Percentiles rank a stretch among this genome's conserved stretches.
phyloP scores from a whole-genome alignment of 768 basidiomycete genomes.

The Lactarius deliciosus region DNA sequence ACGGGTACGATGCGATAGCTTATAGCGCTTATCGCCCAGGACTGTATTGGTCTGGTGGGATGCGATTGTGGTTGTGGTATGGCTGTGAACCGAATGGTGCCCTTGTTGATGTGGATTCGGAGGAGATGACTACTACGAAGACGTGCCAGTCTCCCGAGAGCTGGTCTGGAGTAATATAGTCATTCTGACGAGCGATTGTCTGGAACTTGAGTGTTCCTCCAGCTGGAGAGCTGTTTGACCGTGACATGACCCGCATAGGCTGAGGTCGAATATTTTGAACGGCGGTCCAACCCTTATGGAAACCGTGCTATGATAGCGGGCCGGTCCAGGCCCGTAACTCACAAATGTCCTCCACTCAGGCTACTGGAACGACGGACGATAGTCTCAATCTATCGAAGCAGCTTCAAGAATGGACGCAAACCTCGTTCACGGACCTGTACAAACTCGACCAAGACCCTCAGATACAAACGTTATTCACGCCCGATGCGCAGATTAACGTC shows the following conservation, averaged over 20 bases:
- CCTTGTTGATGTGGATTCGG: background rate
- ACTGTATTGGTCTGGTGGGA: background rate
- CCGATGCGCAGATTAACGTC: constrained; percentile 2
- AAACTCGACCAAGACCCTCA: constrained; percentile 1
- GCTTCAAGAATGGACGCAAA: constrained; percentile 4
- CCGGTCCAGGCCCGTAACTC: background rate
- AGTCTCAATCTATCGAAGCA: background rate
- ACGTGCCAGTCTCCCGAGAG: background rate
- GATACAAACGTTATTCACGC: background rate
- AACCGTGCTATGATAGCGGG: background rate
- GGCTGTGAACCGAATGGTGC: background rate
- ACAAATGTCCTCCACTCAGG: background rate
- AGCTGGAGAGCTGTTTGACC: background rate
- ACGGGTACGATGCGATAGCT: background rate
- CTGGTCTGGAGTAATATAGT: background rate
- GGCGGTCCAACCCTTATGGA: background rate
- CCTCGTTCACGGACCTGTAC: background rate
- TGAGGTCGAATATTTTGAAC: too few relatives aligned
- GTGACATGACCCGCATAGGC: too few relatives aligned
- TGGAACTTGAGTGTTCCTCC: background rate
- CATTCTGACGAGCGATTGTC: background rate
- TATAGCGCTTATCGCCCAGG: background rate
- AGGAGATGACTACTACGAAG: background rate
- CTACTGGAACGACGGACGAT: background rate
- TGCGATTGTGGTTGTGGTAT: background rate